Evolutionary conservation across 192 early-diverging fungal species (phyloP).

Genomic region (Geranomyces variabilis): DNA sequence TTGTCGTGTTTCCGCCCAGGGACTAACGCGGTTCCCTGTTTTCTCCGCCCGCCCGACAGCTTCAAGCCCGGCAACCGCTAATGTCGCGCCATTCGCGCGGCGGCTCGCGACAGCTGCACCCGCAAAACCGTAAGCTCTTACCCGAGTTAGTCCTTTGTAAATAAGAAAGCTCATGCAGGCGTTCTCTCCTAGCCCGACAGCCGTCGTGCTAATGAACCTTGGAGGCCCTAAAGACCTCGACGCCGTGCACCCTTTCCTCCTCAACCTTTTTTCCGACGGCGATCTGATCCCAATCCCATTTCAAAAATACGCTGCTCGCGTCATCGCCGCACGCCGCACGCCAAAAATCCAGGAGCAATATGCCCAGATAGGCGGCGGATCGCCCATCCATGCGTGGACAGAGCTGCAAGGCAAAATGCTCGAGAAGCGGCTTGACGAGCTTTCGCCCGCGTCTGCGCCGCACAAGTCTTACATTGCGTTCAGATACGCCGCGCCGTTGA

Average conservation of each 20-base stretch:
- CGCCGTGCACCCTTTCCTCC: conserved; percentile 80
- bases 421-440: conserved; percentile 72
- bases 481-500: conserved; percentile 84
- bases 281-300: conserved; percentile 91
- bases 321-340: conserved; percentile 81
- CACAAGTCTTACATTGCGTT: conserved; percentile 93
- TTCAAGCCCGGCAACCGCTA: too few relatives aligned
- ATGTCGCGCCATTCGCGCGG: too few relatives aligned
- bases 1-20: too few relatives aligned
- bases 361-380: conserved; percentile 90
- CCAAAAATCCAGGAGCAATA: conserved; percentile 90
- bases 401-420: conserved; percentile 80
- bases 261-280: conserved; percentile 83
- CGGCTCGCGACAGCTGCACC: too few relatives aligned
- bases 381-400: conserved; percentile 91
- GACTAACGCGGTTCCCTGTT: too few relatives aligned
- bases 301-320: conserved; percentile 70
- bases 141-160: too few relatives aligned
- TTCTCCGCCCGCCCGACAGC: too few relatives aligned
- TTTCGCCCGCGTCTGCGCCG: conserved; percentile 78
- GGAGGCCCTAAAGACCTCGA: conserved; percentile 81
- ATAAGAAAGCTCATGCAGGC: too few relatives aligned
- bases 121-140: too few relatives aligned
- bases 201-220: conserved; percentile 90
- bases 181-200: conserved; percentile 61